Evolutionary conservation across 257 asterid genomes (phyloP).

Genomic region (Solanum commersonii): DNA sequence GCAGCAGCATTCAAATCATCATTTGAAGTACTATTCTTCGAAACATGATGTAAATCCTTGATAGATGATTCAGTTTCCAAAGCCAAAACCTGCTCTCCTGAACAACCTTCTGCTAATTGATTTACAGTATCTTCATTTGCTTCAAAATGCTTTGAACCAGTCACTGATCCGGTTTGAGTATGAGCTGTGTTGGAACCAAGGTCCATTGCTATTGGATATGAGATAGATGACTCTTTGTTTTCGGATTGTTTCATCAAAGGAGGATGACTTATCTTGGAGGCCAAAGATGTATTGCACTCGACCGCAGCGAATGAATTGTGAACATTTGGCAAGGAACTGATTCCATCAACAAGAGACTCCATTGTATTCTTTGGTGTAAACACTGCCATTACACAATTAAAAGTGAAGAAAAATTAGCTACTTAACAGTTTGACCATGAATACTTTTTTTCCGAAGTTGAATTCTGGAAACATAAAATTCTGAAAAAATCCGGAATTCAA

Average conservation of each 20-base stretch:
- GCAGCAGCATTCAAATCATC: conserved; percentile 17
- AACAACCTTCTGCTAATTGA: conserved; percentile 15
- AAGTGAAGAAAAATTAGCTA: conserved; percentile 11
- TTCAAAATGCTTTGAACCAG: conserved; percentile 21
- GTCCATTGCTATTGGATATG: conserved; percentile 17
- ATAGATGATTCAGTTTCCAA: conserved; percentile 2
- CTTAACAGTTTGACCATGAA: neutral
- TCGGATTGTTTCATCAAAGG: conserved; percentile 29
- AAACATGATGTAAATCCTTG: conserved; percentile 16
- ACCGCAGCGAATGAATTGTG: conserved; percentile 22
- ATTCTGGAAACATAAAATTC: neutral
- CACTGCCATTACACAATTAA: conserved; percentile 19
- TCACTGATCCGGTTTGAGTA: conserved; percentile 18
- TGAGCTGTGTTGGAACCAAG: conserved; percentile 19
- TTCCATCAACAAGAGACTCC: conserved; percentile 60
- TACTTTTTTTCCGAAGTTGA: neutral
- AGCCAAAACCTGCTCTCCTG: neutral
- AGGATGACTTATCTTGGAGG: conserved; percentile 33
- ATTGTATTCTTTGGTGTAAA: conserved; percentile 29
- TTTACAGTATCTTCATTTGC: conserved; percentile 13
- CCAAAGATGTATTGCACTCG: conserved; percentile 24
- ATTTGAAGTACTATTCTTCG: conserved; percentile 16
- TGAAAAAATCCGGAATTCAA: neutral
- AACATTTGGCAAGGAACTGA: conserved; percentile 42
- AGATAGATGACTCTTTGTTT: conserved; percentile 34